phyloP scores from a whole-genome alignment of 2,329 filamentous ascomycete species.

The Fusarium denticulatum region DNA sequence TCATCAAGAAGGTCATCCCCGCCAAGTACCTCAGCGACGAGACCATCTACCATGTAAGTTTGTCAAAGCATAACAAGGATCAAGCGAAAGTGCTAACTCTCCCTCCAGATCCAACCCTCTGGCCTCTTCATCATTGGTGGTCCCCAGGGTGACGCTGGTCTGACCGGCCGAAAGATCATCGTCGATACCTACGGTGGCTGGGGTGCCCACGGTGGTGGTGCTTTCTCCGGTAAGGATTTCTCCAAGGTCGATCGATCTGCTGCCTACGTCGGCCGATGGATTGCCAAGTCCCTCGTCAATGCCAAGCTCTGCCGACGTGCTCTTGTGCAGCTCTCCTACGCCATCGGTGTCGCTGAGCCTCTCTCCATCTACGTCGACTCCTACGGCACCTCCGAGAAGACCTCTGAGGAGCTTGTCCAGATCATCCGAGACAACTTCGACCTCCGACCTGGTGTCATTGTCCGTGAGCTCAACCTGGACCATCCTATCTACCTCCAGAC shows the following conservation, averaged over 20 bases:
- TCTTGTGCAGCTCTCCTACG: conserved; percentile 98
- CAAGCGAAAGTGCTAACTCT: conserved; percentile 13
- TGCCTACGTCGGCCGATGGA: conserved; percentile 97
- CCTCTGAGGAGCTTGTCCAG: conserved; percentile 90
- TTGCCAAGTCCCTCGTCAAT: conserved; percentile 96
- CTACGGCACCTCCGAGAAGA: conserved; percentile 92
- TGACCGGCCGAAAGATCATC: conserved; percentile 99
- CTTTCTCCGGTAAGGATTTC: conserved; percentile 99
- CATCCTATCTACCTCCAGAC: conserved; percentile 98
- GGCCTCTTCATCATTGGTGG: conserved; percentile 99
- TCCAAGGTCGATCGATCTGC: conserved; percentile 99
- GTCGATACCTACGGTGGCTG: conserved; percentile 99
- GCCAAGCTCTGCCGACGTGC: conserved; percentile 90
- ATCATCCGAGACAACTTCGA: conserved; percentile 98
- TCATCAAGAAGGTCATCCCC: conserved; percentile 94
- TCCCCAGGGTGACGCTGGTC: conserved; percentile 97
- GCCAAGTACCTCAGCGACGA: conserved; percentile 90
- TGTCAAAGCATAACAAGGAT: neutral
- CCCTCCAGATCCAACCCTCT: conserved; percentile 85
- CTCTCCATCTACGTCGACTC: conserved; percentile 98
- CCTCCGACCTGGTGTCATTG: conserved; percentile 96
- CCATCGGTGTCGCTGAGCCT: conserved; percentile 98
- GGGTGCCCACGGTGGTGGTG: conserved; percentile 99
- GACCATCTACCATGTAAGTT: conserved; percentile 90
- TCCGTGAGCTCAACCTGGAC: conserved; percentile 93